A percentile compares a stretch with the other conserved stretches of the same genome.
Conservation (phyloP, 805 yeast species). For the Yamadazyma tumulicola region DNA sequence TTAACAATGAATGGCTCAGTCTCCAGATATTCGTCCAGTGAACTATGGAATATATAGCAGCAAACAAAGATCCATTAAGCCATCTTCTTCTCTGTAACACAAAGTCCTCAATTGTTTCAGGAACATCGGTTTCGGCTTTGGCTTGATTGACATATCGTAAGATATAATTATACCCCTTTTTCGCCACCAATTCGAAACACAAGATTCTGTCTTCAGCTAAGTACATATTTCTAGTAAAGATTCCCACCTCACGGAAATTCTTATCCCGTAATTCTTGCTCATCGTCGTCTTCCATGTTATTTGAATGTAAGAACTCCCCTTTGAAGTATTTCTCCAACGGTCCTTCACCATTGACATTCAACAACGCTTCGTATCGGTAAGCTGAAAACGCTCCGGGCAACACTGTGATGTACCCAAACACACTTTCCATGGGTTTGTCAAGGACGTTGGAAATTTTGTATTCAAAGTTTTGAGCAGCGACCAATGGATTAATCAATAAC, state of each 20-base stretch:
- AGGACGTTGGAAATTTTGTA: constrained; percentile 92
- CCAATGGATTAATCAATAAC: constrained; percentile 72
- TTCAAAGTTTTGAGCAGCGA: constrained; percentile 96
- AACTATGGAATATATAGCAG: constrained; percentile 84
- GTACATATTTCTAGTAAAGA: constrained; percentile 94
- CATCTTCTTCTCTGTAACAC: constrained; percentile 96
- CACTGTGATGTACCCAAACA: constrained; percentile 91
- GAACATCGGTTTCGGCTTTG: constrained; percentile 93
- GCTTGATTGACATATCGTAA: constrained; percentile 85
- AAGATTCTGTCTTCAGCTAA: constrained; percentile 94
- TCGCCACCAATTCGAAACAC: constrained; percentile 94
- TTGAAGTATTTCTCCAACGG: constrained; percentile 89
- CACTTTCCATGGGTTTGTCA: constrained; percentile 94
- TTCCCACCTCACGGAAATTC: constrained; percentile 50
- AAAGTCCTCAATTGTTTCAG: constrained; percentile 91
- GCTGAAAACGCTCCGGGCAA: constrained; percentile 98
- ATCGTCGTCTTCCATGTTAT: constrained; percentile 43
- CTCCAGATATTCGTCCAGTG: constrained; percentile 88
- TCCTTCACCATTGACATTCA: constrained; percentile 68
- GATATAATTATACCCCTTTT: constrained; percentile 67
- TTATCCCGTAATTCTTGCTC: constrained; percentile 38
- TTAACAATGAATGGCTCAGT: constrained; percentile 75
- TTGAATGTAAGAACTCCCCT: constrained; percentile 79
- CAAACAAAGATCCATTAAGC: constrained; percentile 97
- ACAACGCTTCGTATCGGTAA: constrained; percentile 77